A percentile compares a stretch with the other conserved stretches of the same genome.
Evolutionary conservation across 495 filamentous ascomycete species (phyloP).

Genomic region (Neurospora discreta): DNA sequence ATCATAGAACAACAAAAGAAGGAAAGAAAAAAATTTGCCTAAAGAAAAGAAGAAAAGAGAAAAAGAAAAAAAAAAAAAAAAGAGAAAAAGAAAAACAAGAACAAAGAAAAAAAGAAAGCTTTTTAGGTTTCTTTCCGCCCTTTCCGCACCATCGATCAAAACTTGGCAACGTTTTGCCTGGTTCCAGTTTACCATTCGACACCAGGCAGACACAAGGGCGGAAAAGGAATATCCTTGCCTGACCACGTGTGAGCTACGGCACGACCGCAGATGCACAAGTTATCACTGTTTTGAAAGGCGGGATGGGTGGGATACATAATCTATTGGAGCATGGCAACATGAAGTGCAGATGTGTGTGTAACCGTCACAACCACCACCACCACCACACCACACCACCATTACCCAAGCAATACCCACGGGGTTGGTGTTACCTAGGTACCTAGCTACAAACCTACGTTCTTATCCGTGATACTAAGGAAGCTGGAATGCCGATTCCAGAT

Average conservation of each 20-base stretch:
- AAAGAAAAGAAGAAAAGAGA: not conserved
- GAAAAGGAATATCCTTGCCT: not conserved
- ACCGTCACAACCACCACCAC: not conserved
- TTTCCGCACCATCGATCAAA: not conserved
- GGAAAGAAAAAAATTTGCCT: too few relatives aligned
- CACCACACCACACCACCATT: too few relatives aligned
- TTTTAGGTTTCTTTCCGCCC: not conserved
- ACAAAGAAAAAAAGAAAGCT: not conserved
- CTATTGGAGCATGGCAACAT: not conserved
- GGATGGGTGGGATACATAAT: not conserved
- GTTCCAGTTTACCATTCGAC: not conserved
- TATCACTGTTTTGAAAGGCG: not conserved
- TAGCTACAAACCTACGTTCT: too few relatives aligned
- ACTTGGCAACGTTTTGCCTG: not conserved
- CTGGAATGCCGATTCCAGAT: too few relatives aligned
- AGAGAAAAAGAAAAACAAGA: not conserved
- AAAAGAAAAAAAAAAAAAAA: not conserved
- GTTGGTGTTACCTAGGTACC: not conserved
- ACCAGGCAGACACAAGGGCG: not conserved
- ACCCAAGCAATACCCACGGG: too few relatives aligned
- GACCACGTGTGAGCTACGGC: not conserved
- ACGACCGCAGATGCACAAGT: not conserved
- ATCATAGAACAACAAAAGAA: too few relatives aligned
- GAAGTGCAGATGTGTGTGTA: not conserved
- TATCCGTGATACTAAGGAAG: too few relatives aligned